Evolutionary conservation across 176 grass and related monocot genomes (phyloP).

Genomic region (Musa schizocarpa): DNA sequence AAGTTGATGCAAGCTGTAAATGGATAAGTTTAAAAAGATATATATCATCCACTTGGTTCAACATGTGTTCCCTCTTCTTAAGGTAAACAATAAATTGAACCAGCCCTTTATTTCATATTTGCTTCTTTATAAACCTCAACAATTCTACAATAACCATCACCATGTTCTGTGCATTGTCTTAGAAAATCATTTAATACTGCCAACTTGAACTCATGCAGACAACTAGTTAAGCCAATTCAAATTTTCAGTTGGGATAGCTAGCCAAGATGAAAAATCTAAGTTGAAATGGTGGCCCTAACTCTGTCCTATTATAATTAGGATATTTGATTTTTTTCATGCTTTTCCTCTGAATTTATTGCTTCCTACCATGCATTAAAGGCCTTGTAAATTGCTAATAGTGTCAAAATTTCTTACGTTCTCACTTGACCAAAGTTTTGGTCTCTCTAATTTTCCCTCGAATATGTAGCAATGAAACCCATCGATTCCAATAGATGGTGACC

Average conservation of each 20-base stretch:
- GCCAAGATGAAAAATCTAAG: neutral
- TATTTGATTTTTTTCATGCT: neutral
- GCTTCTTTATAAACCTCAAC: neutral
- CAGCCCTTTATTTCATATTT: too few species aligned
- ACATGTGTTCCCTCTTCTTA: too few species aligned
- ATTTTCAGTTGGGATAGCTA: neutral
- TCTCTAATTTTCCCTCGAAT: conserved; percentile 75
- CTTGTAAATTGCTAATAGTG: neutral
- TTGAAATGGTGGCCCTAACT: too few species aligned
- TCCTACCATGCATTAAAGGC: too few species aligned
- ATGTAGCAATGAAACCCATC: conserved; percentile 63
- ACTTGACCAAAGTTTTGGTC: conserved; percentile 92
- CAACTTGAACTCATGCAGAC: neutral
- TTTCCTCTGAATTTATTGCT: neutral
- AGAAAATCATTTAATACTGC: neutral
- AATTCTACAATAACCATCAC: neutral
- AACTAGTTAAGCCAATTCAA: neutral
- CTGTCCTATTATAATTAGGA: too few species aligned
- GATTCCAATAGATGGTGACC: conserved; percentile 28
- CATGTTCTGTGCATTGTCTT: neutral
- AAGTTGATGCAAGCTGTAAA: neutral
- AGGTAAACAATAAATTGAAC: too few species aligned
- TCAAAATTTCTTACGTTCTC: conserved; percentile 60
- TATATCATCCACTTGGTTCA: too few species aligned
- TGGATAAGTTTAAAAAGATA: neutral